Base-by-base conservation (phyloP, 1,139 yeast genomes). In the Yamadazyma jaroonii region DNA sequence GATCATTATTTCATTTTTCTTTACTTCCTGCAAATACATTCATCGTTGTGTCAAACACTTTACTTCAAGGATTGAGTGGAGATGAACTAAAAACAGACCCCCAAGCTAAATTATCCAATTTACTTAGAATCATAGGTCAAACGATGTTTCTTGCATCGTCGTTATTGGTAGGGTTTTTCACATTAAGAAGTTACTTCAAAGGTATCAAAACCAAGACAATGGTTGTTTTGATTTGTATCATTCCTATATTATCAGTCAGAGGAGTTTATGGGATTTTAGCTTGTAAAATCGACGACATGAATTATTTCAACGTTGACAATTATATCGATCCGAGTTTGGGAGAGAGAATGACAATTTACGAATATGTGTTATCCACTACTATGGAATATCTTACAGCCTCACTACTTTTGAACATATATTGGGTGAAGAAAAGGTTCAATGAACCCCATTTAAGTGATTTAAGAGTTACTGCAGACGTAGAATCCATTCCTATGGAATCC, bases 1-100 rank as follows among this genome's bases (percentile, higher is more conserved):
- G 32, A 28, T 24, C 14, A 4, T 14, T 48, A 8, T 54, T 58
- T 43, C 65, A 64, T 42, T 34, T 32, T 9, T 25, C 52, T 4
- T 56, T 66, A 45, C 46, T 64, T 21, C 61, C 62, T 1, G 71
- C 69, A 9, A 65, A 65, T 46, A 60, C 54, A 1, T 28, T 64
- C 3, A 45, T 64, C 10, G 54, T 66, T 31, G 49, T 51, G 8
- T 72, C 71, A 3, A 70, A 70, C 3, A 41, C 24, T 3, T 14
- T 29, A 14, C 12, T 29, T 17, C 6, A 26, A 22, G 62, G 67
- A 0, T 38, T 51, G 27, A 37, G 43, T 15, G 41, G 43, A 3
- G 41, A 46, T 11, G 54, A 57, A 15, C 31, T 47, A 20, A 36
- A 31, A 8, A 25, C 32, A 12, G 39, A 44, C 14, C 7, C 31